Evolutionary conservation across 1,284 basidiomycete genomes (phyloP), one percentile per base, ranked within the genome.

Genomic region (Ganoderma lucidum): DNA sequence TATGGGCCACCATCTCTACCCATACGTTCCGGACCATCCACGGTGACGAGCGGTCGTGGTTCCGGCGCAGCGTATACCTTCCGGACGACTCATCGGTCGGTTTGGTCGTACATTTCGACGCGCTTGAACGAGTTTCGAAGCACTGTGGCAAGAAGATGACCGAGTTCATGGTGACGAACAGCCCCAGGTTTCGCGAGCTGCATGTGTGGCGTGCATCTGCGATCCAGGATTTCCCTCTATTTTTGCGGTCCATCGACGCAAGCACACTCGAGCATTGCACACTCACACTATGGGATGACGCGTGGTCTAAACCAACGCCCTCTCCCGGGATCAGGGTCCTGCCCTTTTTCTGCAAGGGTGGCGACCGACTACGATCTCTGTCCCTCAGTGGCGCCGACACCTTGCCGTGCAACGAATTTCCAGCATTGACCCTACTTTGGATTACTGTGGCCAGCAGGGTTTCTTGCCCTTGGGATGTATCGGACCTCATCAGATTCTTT

Each of bases 401-500:
- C 23, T 58, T 66, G 19, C 65, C 65, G 4, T 4, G 35, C 6
- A 66, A 61, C 45, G 9, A 28, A 1, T 66, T 66, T 37, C 65
- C 65, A 3, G 23, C 44, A 1, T 45, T 66, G n/a, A 35, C 41
- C 59, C 9, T 60, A 48, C n/a, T 55, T 37, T 6, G 5, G 8
- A 35, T 51, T 17, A 15, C 37, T 15, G 14, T 19, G 28, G 28
- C 9, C 15, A 4, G 3, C n/a, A 30, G 12, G 30, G 32, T 37
- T n/a, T 30, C 37, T 10, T 65, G 64, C 58, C 28, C 37, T 10
- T 65, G 64, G 64, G 44, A 39, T 5, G 4, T 61, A 5, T 9
- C 6, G 35, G 65, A 66, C 37, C 45, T 66, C 19, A 4, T 65
- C 14, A 51, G 41, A 17, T 66, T 66, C 32, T n/a, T 66, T 2